Percentiles rank a stretch among this genome's conserved stretches.
These are phyloP conservation scores for Boechera stricta DNA, from an alignment of 345 rosid genomes.

Conservation along the genomic window DNA sequence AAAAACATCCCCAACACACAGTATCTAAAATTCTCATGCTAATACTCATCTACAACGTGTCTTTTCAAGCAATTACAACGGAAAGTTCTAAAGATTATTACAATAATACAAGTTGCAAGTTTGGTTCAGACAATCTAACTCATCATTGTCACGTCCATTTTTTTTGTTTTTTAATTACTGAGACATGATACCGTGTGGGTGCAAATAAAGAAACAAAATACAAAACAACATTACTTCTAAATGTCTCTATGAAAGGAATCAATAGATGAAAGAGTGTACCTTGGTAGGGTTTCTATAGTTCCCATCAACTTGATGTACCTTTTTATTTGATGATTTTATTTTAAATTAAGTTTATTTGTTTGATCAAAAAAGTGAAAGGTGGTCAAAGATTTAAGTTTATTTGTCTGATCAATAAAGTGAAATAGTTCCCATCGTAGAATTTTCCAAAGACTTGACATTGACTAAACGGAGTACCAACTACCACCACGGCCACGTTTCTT, in stretches of 20 bases:
- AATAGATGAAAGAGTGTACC: conserved; percentile 12
- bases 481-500: conserved; percentile 36
- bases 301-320: conserved; percentile 19
- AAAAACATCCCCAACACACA: not conserved
- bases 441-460: conserved; percentile 37
- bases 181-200: conserved; percentile 43
- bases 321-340: conserved; percentile 2
- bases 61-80: conserved; percentile 29
- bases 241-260: conserved; percentile 24
- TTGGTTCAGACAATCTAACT: conserved; percentile 41
- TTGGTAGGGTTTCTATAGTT: conserved; percentile 32
- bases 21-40: not conserved
- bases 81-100: conserved; percentile 11
- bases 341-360: conserved; percentile 1
- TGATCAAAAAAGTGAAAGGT: conserved; percentile 21
- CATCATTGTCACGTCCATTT: conserved; percentile 32
- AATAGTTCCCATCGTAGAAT: conserved; percentile 4
- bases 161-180: conserved; percentile 1
- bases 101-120: conserved; percentile 34
- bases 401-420: conserved; percentile 26
- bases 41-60: conserved; percentile 23
- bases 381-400: conserved; percentile 32
- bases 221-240: conserved; percentile 12
- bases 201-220: conserved; percentile 34
- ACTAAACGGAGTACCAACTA: conserved; percentile 4